Percentiles rank a stretch among this genome's conserved stretches.
phyloP scores from a whole-genome alignment of 2,329 filamentous ascomycete genomes.

The Chrysoporthe cubensis region DNA sequence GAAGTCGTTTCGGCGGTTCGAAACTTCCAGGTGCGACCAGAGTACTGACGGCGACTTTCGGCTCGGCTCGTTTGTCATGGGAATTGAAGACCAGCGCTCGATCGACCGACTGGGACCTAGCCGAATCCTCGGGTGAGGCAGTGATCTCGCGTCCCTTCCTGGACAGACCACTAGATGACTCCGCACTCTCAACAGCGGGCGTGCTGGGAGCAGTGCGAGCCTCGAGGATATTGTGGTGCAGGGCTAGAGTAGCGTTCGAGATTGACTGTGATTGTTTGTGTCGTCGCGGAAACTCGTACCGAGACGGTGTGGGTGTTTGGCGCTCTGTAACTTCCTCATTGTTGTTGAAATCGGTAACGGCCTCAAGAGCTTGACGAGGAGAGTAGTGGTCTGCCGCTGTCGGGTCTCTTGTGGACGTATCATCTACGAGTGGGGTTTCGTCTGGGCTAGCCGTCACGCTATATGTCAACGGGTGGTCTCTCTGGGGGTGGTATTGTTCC shows the following conservation, averaged over 20 bases:
- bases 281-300: conserved; percentile 41
- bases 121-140: conserved; percentile 47
- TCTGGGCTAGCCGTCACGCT: conserved; percentile 74
- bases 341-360: conserved; percentile 42
- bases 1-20: conserved; percentile 52
- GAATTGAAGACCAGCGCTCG: conserved; percentile 59
- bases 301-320: conserved; percentile 37
- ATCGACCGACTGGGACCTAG: conserved; percentile 67
- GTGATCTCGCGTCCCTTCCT: conserved; percentile 48
- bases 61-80: conserved; percentile 65
- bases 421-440: conserved; percentile 41
- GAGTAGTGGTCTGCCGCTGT: conserved; percentile 43
- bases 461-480: conserved; percentile 75
- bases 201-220: conserved; percentile 42
- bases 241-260: conserved; percentile 49
- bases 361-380: conserved; percentile 39
- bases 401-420: conserved; percentile 43
- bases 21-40: conserved; percentile 64
- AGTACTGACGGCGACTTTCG: conserved; percentile 67
- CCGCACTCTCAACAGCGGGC: conserved; percentile 41
- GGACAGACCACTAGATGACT: conserved; percentile 49
- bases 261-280: conserved; percentile 50
- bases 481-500: conserved; percentile 43
- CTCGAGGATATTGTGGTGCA: conserved; percentile 42
- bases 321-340: conserved; percentile 40